These are phyloP conservation scores for Fagus crenata DNA, from an alignment of 306 rosid species.

Conservation along the genomic window DNA sequence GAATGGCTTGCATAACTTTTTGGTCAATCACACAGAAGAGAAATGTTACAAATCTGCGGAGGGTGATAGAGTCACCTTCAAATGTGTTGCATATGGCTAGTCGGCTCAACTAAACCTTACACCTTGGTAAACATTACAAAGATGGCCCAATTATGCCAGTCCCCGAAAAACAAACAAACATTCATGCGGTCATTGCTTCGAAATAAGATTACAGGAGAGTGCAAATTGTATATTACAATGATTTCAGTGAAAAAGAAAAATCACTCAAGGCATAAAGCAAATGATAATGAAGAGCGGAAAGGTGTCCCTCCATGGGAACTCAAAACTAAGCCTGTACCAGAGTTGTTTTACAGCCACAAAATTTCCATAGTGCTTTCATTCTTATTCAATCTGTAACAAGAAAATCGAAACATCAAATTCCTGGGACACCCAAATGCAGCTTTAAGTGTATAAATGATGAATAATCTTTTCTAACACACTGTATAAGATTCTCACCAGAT, in stretches of 20 bases:
- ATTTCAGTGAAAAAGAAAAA: not conserved
- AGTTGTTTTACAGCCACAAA: not conserved
- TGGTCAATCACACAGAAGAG: too few species aligned
- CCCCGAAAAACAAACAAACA: too few species aligned
- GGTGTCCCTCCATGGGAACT: not conserved
- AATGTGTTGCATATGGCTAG: too few species aligned
- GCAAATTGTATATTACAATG: not conserved
- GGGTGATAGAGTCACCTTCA: too few species aligned
- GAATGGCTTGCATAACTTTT: too few species aligned
- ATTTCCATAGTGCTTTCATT: not conserved
- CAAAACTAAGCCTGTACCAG: not conserved
- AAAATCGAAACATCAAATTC: not conserved
- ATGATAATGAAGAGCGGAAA: not conserved
- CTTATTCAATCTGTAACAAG: not conserved
- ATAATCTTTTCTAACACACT: not conserved
- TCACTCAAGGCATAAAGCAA: not conserved
- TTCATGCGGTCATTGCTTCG: not conserved
- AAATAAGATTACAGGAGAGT: not conserved
- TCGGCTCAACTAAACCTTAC: too few species aligned
- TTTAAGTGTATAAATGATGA: not conserved
- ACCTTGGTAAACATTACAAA: too few species aligned
- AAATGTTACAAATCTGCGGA: too few species aligned
- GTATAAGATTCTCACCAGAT: not conserved
- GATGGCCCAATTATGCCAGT: too few species aligned
- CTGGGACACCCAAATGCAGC: not conserved